Evolutionary conservation across 78 protist genomes (phyloP), one percentile per base, ranked within the genome.

Genomic region (Monosiga brevicollis): DNA sequence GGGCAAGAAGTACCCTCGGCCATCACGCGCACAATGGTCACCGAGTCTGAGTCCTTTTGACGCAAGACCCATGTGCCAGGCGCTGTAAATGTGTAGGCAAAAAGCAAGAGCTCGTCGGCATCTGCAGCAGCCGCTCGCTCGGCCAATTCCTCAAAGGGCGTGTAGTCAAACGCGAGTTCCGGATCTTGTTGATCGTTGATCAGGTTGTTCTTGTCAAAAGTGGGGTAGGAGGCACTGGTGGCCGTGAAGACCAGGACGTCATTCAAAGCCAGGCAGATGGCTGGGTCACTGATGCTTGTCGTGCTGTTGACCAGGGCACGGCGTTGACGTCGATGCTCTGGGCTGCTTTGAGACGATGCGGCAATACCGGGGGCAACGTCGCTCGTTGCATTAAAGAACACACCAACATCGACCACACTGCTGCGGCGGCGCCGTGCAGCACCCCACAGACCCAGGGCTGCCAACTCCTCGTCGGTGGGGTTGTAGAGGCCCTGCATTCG

Each of bases 171-270:
- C 40, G 49, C 9, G 2, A 73, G 84, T 75, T 91, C 86, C 29
- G 62, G 62, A 15, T 49, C 62, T 6, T 49, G 29, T 49, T 49
- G 62, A 49, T 84, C 83, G 84, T 91, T 91, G 81, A 80, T 35
- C 54, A 88, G 87, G 15, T 83, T 76, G 86, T 91, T 89, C 81
- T 85, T 81, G 70, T 62, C 83, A 82, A 88, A 91, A 71, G 37
- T 74, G 26, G 94, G 94, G 77, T 88, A 91, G 43, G 76, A 74
- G 22, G 42, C 39, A 22, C 74, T 36, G 70, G 34, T 83, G 15
- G 86, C 79, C 72, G 80, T 83, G 41, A 15, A 89, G 73, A 89
- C 26, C 36, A 89, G 10, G 42, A 70, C 83, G 39, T 81, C 89
- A 24, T 84, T 84, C 2, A 32, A 24, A 24, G 75, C 29, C 34